Evolutionary conservation across 768 basidiomycete genomes (phyloP).

Genomic region (Chlorophyllum brunneum): DNA sequence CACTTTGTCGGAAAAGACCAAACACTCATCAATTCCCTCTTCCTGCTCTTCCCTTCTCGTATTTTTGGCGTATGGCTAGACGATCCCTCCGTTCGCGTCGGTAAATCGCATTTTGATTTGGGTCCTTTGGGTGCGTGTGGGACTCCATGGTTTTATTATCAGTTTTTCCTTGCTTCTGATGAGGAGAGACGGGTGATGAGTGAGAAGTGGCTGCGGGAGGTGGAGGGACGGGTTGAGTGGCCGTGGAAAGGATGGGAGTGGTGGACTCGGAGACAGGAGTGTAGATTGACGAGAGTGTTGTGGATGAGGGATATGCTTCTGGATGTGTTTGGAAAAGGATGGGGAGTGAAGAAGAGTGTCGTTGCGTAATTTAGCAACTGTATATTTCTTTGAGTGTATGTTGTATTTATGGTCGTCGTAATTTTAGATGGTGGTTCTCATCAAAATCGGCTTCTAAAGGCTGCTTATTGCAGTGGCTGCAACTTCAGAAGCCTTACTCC

Average conservation of each 20-base stretch:
- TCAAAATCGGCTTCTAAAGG: too few relatives aligned
- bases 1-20: conserved; percentile 58
- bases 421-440: too few relatives aligned
- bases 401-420: too few relatives aligned
- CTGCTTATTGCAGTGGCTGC: too few relatives aligned
- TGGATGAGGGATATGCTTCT: neutral
- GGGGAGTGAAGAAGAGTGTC: neutral
- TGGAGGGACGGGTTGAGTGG: conserved; percentile 11
- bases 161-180: conserved; percentile 40
- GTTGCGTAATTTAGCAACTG: neutral
- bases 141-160: conserved; percentile 45
- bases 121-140: conserved; percentile 39
- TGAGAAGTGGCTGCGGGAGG: conserved; percentile 10
- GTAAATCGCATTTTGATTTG: conserved; percentile 15
- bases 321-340: neutral
- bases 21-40: conserved; percentile 40
- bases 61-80: conserved; percentile 38
- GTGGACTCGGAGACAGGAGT: neutral
- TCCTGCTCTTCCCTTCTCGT: conserved; percentile 39
- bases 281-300: neutral
- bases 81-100: conserved; percentile 22
- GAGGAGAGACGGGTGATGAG: conserved; percentile 20
- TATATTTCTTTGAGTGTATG: neutral
- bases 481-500: too few relatives aligned
- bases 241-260: neutral